A percentile compares a stretch with the other conserved stretches of the same genome.
Conservation (phyloP, 257 asterid genomes). For the Agastache rugosa region DNA sequence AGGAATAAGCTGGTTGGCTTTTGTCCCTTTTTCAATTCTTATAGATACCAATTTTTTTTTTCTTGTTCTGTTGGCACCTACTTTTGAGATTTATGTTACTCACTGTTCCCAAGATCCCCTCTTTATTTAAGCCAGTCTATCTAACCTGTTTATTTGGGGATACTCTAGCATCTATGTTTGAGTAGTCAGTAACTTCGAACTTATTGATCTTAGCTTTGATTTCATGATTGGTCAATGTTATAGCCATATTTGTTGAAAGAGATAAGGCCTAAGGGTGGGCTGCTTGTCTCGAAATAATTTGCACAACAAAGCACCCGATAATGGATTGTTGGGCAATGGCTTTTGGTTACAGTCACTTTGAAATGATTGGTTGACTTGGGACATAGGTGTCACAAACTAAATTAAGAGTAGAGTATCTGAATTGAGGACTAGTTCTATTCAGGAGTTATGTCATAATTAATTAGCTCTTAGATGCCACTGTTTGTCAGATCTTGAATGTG, state of each 20-base stretch:
- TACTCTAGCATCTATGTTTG: background rate
- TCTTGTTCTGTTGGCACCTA: background rate
- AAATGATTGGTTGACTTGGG: constrained; percentile 17
- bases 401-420: background rate
- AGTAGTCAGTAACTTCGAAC: background rate
- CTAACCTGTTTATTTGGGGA: constrained; percentile 12
- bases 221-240: background rate
- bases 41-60: background rate
- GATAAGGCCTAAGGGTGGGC: background rate
- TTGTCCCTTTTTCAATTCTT: constrained; percentile 5
- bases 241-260: constrained; percentile 3
- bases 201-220: background rate
- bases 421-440: constrained; percentile 2
- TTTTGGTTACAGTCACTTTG: constrained; percentile 11
- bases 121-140: constrained; percentile 8
- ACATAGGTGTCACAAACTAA: constrained; percentile 19
- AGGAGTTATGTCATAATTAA: background rate
- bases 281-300: background rate
- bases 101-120: background rate
- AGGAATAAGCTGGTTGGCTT: constrained; percentile 20
- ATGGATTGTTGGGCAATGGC: constrained; percentile 5
- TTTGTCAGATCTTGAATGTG: background rate
- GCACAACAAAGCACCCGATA: background rate
- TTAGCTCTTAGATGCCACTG: background rate
- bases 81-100: background rate